Evolutionary conservation across 2,329 filamentous ascomycete genomes (phyloP).

Genomic region (Fusarium nematophilum): DNA sequence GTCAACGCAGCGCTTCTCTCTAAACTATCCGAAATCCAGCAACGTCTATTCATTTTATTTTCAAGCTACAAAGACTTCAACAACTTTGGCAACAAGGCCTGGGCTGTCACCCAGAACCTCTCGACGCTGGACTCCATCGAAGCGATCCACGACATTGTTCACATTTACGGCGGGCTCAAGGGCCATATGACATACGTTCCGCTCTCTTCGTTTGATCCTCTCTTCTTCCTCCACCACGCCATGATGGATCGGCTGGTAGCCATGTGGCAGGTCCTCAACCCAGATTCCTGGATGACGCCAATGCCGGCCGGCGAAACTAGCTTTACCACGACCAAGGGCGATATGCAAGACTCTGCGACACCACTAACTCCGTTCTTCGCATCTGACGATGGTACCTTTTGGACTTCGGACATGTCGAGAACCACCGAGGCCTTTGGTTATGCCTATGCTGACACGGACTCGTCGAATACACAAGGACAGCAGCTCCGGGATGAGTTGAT

Average conservation of each 20-base stretch:
- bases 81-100: constrained; percentile 76
- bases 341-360: constrained; percentile 65
- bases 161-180: constrained; percentile 66
- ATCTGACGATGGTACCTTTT: constrained; percentile 68
- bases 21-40: constrained; percentile 65
- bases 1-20: constrained; percentile 59
- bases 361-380: constrained; percentile 75
- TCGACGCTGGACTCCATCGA: constrained; percentile 72
- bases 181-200: constrained; percentile 78
- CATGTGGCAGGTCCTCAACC: constrained; percentile 81
- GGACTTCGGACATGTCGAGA: constrained; percentile 73
- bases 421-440: constrained; percentile 75
- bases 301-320: constrained; percentile 66
- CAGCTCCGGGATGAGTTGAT: constrained; percentile 49
- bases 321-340: constrained; percentile 68
- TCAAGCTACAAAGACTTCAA: constrained; percentile 75
- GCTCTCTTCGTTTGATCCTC: constrained; percentile 81
- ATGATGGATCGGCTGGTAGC: constrained; percentile 81
- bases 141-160: constrained; percentile 72
- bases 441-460: constrained; percentile 73
- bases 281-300: constrained; percentile 72
- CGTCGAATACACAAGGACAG: constrained; percentile 36
- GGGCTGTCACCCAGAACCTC: constrained; percentile 60
- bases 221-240: constrained; percentile 81
- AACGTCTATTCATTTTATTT: constrained; percentile 75